Evolutionary conservation across 2,329 filamentous ascomycete genomes (phyloP).

Genomic region (Fusarium foetens): DNA sequence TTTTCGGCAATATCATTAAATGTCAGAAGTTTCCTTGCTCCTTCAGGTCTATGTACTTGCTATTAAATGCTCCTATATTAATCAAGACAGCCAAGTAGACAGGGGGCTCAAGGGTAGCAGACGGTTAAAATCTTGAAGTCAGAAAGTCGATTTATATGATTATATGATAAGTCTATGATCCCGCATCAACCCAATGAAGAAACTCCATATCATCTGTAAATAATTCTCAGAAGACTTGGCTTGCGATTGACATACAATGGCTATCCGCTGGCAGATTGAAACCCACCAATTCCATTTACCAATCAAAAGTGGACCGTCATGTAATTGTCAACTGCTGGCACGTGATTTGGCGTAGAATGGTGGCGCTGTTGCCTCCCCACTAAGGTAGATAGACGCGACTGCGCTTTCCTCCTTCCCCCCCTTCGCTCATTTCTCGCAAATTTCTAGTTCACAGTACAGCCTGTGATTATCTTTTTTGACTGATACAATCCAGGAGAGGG

Average conservation of each 20-base stretch:
- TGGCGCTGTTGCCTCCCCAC: conserved; percentile 40
- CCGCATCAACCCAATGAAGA: not conserved
- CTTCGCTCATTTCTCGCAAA: conserved; percentile 15
- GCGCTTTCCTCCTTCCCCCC: conserved; percentile 42
- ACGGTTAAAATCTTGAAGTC: not conserved
- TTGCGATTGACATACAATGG: not conserved
- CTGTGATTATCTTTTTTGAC: not conserved
- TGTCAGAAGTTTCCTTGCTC: not conserved
- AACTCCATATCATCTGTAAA: not conserved
- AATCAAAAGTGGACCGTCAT: not conserved
- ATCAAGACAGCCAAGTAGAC: not conserved
- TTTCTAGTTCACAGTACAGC: not conserved
- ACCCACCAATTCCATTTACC: not conserved
- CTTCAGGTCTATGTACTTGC: not conserved
- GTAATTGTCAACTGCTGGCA: conserved; percentile 27
- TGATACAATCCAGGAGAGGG: not conserved
- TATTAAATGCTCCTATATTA: not conserved
- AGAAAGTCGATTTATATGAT: not conserved
- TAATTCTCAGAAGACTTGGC: not conserved
- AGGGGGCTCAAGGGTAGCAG: not conserved
- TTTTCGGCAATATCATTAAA: not conserved
- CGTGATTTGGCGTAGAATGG: conserved; percentile 53
- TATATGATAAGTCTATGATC: not conserved
- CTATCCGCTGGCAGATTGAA: not conserved
- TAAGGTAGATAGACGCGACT: conserved; percentile 46